phyloP scores from a whole-genome alignment of 441 rosid species.

The Erodium trifolium region DNA sequence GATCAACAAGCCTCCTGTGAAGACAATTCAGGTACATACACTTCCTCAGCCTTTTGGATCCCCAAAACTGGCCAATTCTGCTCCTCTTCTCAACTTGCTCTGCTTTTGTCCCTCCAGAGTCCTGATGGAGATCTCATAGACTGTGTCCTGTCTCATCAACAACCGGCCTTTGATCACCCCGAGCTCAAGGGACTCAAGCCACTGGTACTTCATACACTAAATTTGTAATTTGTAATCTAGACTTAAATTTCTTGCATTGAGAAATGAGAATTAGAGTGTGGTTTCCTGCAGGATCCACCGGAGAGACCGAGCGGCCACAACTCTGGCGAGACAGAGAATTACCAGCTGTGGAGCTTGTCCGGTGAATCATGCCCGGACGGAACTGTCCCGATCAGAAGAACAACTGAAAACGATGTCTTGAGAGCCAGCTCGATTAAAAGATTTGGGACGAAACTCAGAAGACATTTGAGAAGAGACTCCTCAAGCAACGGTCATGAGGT shows the following conservation, averaged over 20 bases:
- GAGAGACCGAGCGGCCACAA: slow-evolving; percentile 52
- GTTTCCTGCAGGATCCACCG: slow-evolving; percentile 53
- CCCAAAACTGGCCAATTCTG: background rate
- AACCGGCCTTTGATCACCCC: slow-evolving; percentile 91
- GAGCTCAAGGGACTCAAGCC: slow-evolving; percentile 56
- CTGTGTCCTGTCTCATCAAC: slow-evolving; percentile 65
- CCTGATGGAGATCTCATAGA: slow-evolving; percentile 83
- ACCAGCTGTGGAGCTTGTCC: slow-evolving; percentile 62
- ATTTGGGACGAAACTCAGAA: slow-evolving; percentile 62
- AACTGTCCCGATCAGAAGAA: slow-evolving; percentile 58
- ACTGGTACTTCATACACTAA: slow-evolving; percentile 33
- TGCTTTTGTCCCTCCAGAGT: slow-evolving; percentile 42
- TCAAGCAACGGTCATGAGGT: slow-evolving; percentile 86
- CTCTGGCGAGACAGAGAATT: slow-evolving; percentile 29
- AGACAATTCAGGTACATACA: slow-evolving; percentile 64
- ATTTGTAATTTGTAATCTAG: background rate
- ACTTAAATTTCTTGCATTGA: background rate
- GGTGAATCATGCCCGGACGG: slow-evolving; percentile 87
- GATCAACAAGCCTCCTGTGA: slow-evolving; percentile 81
- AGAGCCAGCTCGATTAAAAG: slow-evolving; percentile 56
- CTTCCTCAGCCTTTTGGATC: too few species aligned
- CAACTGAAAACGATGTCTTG: slow-evolving; percentile 36
- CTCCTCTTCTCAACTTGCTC: background rate
- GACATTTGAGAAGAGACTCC: slow-evolving; percentile 69
- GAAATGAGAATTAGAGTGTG: background rate